phyloP scores from a whole-genome alignment of 441 rosid species.

The Adansonia grandidieri region DNA sequence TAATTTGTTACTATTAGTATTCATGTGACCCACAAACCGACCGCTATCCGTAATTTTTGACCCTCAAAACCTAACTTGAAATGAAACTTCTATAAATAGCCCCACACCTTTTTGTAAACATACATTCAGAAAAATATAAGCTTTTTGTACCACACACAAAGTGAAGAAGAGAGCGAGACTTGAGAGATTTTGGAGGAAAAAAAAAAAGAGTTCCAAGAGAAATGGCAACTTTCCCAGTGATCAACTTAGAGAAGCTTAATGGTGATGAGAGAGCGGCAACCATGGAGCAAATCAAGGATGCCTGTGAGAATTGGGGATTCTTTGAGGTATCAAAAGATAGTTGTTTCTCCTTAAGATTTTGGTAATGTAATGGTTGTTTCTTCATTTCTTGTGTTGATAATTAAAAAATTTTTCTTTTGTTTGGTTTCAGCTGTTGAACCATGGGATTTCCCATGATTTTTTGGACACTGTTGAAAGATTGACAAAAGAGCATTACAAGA shows the following conservation, averaged over 20 bases:
- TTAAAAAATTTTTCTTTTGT: conserved; percentile 13
- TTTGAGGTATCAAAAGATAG: conserved; percentile 43
- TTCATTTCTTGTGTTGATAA: neutral
- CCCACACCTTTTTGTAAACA: too few relatives aligned
- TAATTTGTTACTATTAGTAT: neutral
- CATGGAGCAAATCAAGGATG: too few relatives aligned
- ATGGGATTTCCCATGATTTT: conserved; percentile 66
- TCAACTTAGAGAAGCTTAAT: too few relatives aligned
- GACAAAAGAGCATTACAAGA: conserved; percentile 79
- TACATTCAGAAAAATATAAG: neutral
- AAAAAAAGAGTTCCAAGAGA: too few relatives aligned
- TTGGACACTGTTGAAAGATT: conserved; percentile 71
- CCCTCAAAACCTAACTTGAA: too few relatives aligned
- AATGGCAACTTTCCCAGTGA: too few relatives aligned
- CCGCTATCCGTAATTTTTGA: neutral
- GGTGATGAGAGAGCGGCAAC: too few relatives aligned
- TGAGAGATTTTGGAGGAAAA: too few relatives aligned
- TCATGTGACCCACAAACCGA: neutral
- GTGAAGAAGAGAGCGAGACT: neutral
- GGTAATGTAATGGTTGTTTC: neutral
- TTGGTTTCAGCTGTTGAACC: conserved; percentile 60
- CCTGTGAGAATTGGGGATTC: too few relatives aligned
- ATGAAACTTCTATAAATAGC: conserved; percentile 35
- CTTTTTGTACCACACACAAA: neutral
- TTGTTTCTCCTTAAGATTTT: neutral